phyloP scores from a whole-genome alignment of 768 basidiomycete genomes.

The Pleurotus djamor region DNA sequence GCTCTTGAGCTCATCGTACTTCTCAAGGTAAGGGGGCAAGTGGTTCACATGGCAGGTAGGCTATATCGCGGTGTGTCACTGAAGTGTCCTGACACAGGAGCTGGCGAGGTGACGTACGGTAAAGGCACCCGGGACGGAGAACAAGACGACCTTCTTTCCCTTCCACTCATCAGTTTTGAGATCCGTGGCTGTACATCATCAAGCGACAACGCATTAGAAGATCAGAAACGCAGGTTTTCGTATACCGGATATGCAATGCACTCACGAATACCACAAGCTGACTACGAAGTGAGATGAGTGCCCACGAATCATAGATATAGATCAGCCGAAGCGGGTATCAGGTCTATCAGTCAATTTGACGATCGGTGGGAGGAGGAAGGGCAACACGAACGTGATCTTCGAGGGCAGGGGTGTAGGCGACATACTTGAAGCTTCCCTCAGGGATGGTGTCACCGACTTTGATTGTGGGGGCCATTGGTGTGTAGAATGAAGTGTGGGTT shows the following conservation, averaged over 20 bases:
- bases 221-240: neutral
- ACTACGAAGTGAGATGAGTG: slow-evolving; percentile 26
- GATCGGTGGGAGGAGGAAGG: neutral
- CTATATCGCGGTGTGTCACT: slow-evolving; percentile 32
- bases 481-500: neutral
- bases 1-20: slow-evolving; percentile 71
- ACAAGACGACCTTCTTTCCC: slow-evolving; percentile 78
- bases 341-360: neutral
- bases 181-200: slow-evolving; percentile 38
- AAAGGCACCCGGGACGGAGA: slow-evolving; percentile 81
- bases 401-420: slow-evolving; percentile 62
- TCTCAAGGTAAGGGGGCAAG: slow-evolving; percentile 62
- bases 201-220: neutral
- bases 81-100: neutral
- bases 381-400: slow-evolving; percentile 51
- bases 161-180: slow-evolving; percentile 67
- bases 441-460: slow-evolving; percentile 54
- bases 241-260: slow-evolving; percentile 4
- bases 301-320: neutral
- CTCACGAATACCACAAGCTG: slow-evolving; percentile 67
- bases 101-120: slow-evolving; percentile 43
- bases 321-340: neutral
- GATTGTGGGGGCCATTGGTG: slow-evolving; percentile 32
- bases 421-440: slow-evolving; percentile 40
- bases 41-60: slow-evolving; percentile 67